Base-by-base conservation (phyloP, 306 rosid species). In the Amphicarpaea edgeworthii region DNA sequence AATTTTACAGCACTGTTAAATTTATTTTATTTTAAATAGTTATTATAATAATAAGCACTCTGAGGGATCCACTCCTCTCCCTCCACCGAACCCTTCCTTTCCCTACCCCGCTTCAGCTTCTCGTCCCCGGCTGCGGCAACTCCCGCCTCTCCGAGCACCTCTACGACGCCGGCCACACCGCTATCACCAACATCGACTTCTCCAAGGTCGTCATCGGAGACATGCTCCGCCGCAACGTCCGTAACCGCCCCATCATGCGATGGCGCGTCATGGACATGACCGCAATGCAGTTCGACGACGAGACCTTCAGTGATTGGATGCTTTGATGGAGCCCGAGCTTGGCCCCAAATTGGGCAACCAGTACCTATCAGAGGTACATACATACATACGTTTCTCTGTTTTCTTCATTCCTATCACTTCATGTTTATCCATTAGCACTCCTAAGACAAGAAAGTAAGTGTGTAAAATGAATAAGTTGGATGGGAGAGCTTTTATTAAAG, bases 191-290 rank as follows among this genome's bases (percentile, higher is more conserved):
- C 70, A 62, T 95, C 20, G 98, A 95, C 75, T 95, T 92, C 87
- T 95, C 97, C 75, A 87, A 89, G 64, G 97, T 92, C 58, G 98
- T 87, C 68, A 92, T 95, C 47, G 87, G 92, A 72, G 93, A 88
- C 28, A 92, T 91, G 97, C 78, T 95, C 87, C 98, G 98, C 65
- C 95, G 97, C 66, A 92, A 95, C 63, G 88, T 88, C 14, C 93
- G 98, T 2, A 71, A 50, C n/a, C 90, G 98, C 11, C 97, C 98
- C 2, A 81, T 68, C 20, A 90, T 95, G 98, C 94, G 89, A 11
- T 95, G 98, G 98, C 97, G 98, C 58, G 84, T 95, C 60, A 95
- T 95, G 98, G 97, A 95, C 85, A 90, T 95, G 85, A 95, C 98
- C 26, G 68, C 26, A 73, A 90, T 95, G 97, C 96, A 91, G 98